phyloP scores from a whole-genome alignment of 805 yeast species.

The Komagataella pastoris region DNA sequence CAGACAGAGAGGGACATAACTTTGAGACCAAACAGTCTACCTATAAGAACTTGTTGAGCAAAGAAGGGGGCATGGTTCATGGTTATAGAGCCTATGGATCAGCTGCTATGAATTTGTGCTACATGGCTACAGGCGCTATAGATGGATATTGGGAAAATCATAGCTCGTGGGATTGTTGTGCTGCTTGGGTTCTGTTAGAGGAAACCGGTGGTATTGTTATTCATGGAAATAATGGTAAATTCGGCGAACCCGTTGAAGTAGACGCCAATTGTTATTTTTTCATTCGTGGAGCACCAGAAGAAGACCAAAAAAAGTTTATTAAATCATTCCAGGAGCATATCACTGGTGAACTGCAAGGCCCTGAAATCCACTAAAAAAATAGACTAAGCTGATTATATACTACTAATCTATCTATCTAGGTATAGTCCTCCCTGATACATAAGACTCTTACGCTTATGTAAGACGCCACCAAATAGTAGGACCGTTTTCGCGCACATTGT shows the following conservation, averaged over 20 bases:
- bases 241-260: constrained; percentile 31
- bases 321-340: constrained; percentile 4
- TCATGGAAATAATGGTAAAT: constrained; percentile 36
- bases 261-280: constrained; percentile 6
- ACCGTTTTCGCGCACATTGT: background rate
- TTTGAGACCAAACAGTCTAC: constrained; percentile 36
- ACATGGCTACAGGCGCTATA: constrained; percentile 42
- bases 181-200: constrained; percentile 47
- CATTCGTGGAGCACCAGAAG: constrained; percentile 7
- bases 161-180: constrained; percentile 59
- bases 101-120: constrained; percentile 49
- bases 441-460: background rate
- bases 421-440: too few relatives aligned
- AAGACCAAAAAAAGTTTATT: constrained; percentile 7
- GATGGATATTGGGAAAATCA: constrained; percentile 54
- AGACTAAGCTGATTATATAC: background rate
- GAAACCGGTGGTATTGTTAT: constrained; percentile 49
- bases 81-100: constrained; percentile 52
- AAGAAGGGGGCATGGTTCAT: constrained; percentile 43
- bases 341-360: constrained; percentile 2
- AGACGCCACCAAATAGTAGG: background rate
- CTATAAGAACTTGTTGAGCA: constrained; percentile 28
- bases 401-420: background rate
- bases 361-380: background rate
- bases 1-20: constrained; percentile 39